phyloP scores from a whole-genome alignment of 2,329 filamentous ascomycete species.

The Nothophoma quercina region DNA sequence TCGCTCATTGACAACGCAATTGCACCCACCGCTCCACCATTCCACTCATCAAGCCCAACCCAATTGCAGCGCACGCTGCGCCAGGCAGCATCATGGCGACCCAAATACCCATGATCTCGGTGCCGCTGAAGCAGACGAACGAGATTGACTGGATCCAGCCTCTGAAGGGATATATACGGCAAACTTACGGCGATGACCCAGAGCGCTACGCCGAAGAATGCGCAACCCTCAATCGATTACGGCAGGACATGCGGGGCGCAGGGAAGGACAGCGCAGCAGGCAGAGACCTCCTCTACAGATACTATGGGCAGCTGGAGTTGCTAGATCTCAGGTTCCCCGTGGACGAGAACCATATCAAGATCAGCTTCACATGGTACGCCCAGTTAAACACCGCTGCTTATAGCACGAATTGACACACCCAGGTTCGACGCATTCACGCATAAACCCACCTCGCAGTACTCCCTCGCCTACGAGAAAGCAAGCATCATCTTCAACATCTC shows the following conservation, averaged over 20 bases:
- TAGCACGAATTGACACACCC: slow-evolving; percentile 31
- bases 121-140: slow-evolving; percentile 90
- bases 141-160: slow-evolving; percentile 98
- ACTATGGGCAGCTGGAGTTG: slow-evolving; percentile 96
- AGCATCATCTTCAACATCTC: slow-evolving; percentile 99
- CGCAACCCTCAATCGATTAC: slow-evolving; percentile 87
- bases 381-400: background rate
- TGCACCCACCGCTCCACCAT: slow-evolving; percentile 12
- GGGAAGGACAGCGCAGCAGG: slow-evolving; percentile 96
- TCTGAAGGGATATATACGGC: slow-evolving; percentile 89
- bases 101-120: slow-evolving; percentile 89
- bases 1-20: background rate
- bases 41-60: slow-evolving; percentile 26
- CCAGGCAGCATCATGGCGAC: slow-evolving; percentile 41
- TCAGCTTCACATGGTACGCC: slow-evolving; percentile 92
- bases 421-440: slow-evolving; percentile 99
- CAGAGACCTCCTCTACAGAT: slow-evolving; percentile 91
- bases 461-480: slow-evolving; percentile 95
- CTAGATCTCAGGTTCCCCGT: slow-evolving; percentile 94
- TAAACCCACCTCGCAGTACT: slow-evolving; percentile 96
- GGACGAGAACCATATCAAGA: slow-evolving; percentile 99
- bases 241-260: slow-evolving; percentile 97
- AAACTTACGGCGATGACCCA: slow-evolving; percentile 94
- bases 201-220: slow-evolving; percentile 97
- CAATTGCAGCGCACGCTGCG: slow-evolving; percentile 21